phyloP scores from a whole-genome alignment of 1,139 yeast genomes.

The Sporopachydermia cereana region DNA sequence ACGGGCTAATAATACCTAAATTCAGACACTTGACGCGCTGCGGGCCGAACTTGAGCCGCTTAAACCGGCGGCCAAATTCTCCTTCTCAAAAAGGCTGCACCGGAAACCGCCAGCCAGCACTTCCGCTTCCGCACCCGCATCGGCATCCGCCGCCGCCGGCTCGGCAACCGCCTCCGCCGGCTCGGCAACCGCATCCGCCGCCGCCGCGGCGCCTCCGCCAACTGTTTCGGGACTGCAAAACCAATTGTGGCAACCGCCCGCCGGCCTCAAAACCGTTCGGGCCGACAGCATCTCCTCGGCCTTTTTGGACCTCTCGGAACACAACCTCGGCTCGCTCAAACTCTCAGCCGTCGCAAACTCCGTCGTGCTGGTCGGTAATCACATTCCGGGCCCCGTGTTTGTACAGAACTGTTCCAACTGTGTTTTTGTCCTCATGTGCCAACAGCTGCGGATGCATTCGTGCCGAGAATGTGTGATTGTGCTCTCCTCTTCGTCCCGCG shows the following conservation, averaged over 20 bases:
- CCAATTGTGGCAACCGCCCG: no score
- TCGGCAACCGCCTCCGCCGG: no score
- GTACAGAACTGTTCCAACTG: background rate
- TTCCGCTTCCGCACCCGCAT: no score
- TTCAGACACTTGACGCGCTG: background rate
- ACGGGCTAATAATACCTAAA: no score
- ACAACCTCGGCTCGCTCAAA: background rate
- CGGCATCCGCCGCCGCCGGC: no score
- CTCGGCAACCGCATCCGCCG: no score
- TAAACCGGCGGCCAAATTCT: background rate
- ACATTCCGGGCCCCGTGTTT: constrained; percentile 2
- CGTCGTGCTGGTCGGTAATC: background rate
- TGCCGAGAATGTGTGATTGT: background rate
- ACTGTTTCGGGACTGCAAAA: no score
- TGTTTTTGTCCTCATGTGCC: constrained; percentile 2
- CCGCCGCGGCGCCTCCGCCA: no score
- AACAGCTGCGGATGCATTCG: constrained; percentile 1
- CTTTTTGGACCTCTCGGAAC: background rate
- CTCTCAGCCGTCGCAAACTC: background rate
- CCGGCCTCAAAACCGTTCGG: no score
- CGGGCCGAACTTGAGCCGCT: background rate
- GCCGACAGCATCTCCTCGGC: no score
- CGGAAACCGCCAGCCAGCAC: no score
- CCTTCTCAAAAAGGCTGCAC: background rate
- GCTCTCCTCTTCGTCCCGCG: background rate